phyloP scores from a whole-genome alignment of 1,139 yeast genomes.

The Yamadazyma atlantica region DNA sequence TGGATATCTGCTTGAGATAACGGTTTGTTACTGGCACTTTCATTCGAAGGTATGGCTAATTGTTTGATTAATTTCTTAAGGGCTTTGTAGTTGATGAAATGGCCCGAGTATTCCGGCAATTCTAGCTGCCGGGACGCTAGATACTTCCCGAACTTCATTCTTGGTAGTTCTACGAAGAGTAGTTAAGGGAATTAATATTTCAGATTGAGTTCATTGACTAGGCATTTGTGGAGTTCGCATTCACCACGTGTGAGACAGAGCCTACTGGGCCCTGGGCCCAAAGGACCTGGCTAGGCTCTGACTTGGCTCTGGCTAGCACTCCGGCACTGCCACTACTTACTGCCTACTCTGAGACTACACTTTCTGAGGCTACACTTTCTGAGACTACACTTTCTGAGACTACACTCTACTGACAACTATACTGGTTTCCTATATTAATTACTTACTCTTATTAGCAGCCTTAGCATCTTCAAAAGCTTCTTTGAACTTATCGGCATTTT shows the following conservation, averaged over 20 bases:
- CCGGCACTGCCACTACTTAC: no score
- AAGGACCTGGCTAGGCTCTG: no score
- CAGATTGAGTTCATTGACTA: no score
- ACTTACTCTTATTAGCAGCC: constrained; percentile 12
- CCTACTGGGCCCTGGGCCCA: no score
- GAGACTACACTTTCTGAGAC: not conserved
- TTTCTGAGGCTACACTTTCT: not conserved
- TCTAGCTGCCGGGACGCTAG: constrained; percentile 92
- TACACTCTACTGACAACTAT: no score
- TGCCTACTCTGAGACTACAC: not conserved
- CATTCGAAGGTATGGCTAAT: constrained; percentile 45
- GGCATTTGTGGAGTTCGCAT: no score
- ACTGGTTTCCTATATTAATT: no score
- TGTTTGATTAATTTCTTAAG: constrained; percentile 78
- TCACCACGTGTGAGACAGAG: no score
- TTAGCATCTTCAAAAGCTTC: constrained; percentile 64
- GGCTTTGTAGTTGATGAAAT: constrained; percentile 92
- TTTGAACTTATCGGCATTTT: constrained; percentile 95
- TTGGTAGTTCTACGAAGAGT: no score
- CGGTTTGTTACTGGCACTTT: constrained; percentile 12
- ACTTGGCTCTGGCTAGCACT: no score
- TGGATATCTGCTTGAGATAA: constrained; percentile 41
- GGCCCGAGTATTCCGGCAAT: constrained; percentile 90
- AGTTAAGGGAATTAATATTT: no score
- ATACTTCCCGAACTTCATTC: constrained; percentile 95